Evolutionary conservation across 805 yeast genomes (phyloP), one percentile per base, ranked within the genome.

Genomic region (Yamadazyma akitaensis): DNA sequence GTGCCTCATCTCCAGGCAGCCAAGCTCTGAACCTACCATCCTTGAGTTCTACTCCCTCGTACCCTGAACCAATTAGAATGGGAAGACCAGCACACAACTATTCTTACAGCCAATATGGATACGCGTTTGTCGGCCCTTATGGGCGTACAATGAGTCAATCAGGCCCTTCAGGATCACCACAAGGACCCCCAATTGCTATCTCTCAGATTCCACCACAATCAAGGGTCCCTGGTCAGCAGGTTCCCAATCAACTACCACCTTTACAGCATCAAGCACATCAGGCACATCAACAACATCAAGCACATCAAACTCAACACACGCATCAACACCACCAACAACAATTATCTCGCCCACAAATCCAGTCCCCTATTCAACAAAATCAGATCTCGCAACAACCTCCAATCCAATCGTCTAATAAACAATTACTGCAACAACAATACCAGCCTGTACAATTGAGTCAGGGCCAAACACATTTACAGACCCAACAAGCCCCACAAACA

Each of bases 311-410:
- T 17, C 37, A 35, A 35, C 24, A 35, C n/a, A 17, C 14, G 13
- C 37, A 35, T 16, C 24, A n/a, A 35, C 24, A 35, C n/a, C 21
- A n/a, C 3, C 37, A 35, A 9, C 24, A n/a, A 31, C 17, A 24
- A 31, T 37, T 12, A 13, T 10, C 30, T 10, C 43, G 19, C 24
- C 31, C 44, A n/a, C 44, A 41, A 28, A 9, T 30, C 10, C 44
- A 35, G 16, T 35, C 18, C 17, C 45, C 36, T 6, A 17, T 31
- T 4, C 43, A 31, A 26, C 28, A 33, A 33, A 4, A 4, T 14
- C 37, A 10, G 11, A 17, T 14, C 19, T 33, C 19, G 6, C 37
- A 33, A 17, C 37, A 33, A 16, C 3, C 37, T 33, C 19, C 12
- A 28, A 28, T 28, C 5, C 12, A 4, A 12, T 11, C 5, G n/a